Evolutionary conservation across 2,329 filamentous ascomycete genomes (phyloP), one percentile per base, ranked within the genome.

Genomic region (Microdochium trichocladiopsis): DNA sequence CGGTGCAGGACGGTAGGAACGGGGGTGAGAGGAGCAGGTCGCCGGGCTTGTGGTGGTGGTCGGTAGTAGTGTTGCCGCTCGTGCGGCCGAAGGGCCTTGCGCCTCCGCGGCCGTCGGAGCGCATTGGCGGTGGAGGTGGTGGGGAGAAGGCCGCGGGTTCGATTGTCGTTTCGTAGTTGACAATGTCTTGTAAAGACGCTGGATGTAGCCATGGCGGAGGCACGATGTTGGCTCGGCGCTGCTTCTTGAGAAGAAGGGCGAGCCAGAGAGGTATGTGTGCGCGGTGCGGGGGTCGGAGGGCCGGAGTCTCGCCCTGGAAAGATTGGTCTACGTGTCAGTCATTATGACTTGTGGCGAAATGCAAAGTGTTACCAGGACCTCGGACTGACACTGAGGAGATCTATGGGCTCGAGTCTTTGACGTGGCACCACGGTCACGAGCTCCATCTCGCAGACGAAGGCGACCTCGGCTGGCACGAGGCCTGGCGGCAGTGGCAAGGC

Each of bases 381-480:
- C 63, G 64, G 54, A 82, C 87, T 76, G 77, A 97, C 94, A 58
- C 87, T 85, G 52, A 99, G 81, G 56, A 99, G 80, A 61, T 89
- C 79, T 57, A 99, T 87, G 60, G 83, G 83, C 59, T 96, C 91
- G 51, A 99, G 84, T 57, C 88, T 83, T 69, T 97, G 92, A 51
- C 94, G 88, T 33, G 94, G 94, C 49, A 97, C 84, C 22, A 99
- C 82, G 0, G 92, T 96, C 52, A 99, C 88, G 63, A 90, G 82
- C 73, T 97, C 93, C 91, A 96, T 97, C 74, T 99, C 94, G 70
- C 92, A 96, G 25, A 97, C 76, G 65, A 97, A 99, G 50, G 91
- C 88, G 47, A 95, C 88, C 73, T 99, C 94, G 57, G 88, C 78
- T 54, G 94, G 90, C 61, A 88, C 87, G 47, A 96, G 79, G 69